Conservation (phyloP, 768 basidiomycete genomes). For the Pseudohyphozyma bogoriensis region DNA sequence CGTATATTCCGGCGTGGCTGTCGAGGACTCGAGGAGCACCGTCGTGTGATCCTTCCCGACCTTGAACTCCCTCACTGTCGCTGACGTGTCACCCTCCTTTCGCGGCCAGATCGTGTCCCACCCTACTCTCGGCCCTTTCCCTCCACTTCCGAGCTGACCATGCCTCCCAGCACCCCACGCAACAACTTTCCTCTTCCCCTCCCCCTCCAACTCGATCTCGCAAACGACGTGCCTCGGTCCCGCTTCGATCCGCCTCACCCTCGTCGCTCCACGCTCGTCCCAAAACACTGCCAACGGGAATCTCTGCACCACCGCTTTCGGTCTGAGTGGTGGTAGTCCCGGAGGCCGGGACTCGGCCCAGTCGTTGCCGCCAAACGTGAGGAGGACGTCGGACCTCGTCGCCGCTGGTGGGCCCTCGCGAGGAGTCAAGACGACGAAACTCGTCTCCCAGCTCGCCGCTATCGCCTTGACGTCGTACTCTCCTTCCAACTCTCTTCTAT, state of each 20-base stretch:
- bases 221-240: constrained; percentile 66
- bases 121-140: neutral
- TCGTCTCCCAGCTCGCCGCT: constrained; percentile 73
- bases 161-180: constrained; percentile 84
- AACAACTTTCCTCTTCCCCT: constrained; percentile 39
- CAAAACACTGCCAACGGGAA: too few species aligned
- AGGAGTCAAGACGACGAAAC: too few species aligned
- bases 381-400: constrained; percentile 38
- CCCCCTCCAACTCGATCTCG: constrained; percentile 38
- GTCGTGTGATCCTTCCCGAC: constrained; percentile 27
- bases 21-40: constrained; percentile 2
- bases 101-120: neutral
- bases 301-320: constrained; percentile 3
- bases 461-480: constrained; percentile 47
- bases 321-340: too few species aligned
- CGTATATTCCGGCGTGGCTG: too few species aligned
- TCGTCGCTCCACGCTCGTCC: constrained; percentile 8
- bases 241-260: constrained; percentile 43
- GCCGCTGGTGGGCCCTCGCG: constrained; percentile 53
- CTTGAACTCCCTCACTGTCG: neutral
- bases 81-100: neutral
- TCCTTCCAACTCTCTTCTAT: constrained; percentile 2
- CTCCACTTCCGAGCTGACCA: constrained; percentile 62
- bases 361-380: constrained; percentile 77
- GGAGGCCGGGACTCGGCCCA: constrained; percentile 79